phyloP scores from a whole-genome alignment of 768 basidiomycete genomes.

The Hebeloma cylindrosporum region DNA sequence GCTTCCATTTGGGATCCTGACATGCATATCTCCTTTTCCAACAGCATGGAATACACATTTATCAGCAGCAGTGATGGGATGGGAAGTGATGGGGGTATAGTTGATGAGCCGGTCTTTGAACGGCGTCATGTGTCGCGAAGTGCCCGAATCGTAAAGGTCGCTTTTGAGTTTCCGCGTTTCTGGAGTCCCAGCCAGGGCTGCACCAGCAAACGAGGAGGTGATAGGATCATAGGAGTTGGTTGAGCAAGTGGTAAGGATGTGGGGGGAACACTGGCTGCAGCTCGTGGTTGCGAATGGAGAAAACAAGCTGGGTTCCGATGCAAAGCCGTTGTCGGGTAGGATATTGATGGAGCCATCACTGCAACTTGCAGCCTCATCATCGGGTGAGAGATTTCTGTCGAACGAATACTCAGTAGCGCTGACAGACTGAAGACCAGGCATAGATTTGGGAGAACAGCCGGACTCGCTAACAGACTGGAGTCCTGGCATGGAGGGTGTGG shows the following conservation, averaged over 20 bases:
- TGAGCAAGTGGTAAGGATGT: no score
- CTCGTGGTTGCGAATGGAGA: no score
- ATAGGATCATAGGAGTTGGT: background rate
- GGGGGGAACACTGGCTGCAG: no score
- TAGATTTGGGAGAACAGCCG: no score
- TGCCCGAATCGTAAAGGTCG: constrained; percentile 38
- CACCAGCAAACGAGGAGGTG: background rate
- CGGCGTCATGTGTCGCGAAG: constrained; percentile 36
- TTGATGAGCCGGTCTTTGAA: constrained; percentile 30
- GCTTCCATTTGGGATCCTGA: constrained; percentile 25
- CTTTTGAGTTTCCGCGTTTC: constrained; percentile 14
- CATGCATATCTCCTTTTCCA: constrained; percentile 30
- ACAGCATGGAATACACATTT: constrained; percentile 28
- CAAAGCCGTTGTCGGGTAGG: background rate
- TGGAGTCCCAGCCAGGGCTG: background rate
- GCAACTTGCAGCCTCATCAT: no score
- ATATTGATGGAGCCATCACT: no score
- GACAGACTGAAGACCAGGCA: no score
- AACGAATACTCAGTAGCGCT: no score
- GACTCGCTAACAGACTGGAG: no score
- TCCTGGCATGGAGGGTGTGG: no score
- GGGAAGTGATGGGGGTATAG: constrained; percentile 24
- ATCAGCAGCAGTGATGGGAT: constrained; percentile 31
- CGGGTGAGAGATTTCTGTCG: no score
- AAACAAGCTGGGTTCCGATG: no score